Percentiles rank a stretch among this genome's conserved stretches.
phyloP scores from a whole-genome alignment of 2,329 filamentous ascomycete genomes.

The Zopfia rhizophila region DNA sequence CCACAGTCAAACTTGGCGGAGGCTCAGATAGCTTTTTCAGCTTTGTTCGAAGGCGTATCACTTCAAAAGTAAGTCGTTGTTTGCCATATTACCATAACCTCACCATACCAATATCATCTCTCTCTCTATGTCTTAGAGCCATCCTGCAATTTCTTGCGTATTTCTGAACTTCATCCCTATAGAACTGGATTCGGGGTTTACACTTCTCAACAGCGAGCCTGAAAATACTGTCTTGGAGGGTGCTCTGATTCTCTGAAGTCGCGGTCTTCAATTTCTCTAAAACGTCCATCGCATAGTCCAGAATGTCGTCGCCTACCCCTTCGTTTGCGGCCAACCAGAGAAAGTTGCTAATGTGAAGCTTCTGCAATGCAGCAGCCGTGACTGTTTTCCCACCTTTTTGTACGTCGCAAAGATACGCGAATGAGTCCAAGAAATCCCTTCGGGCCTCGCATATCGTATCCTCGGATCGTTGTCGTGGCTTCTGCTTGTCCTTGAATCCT shows the following conservation, averaged over 20 bases:
- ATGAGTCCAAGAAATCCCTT: slow-evolving; percentile 18
- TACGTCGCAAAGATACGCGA: slow-evolving; percentile 21
- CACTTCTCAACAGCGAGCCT: slow-evolving; percentile 7
- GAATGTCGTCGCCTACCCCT: slow-evolving; percentile 3
- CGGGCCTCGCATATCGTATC: slow-evolving; percentile 7
- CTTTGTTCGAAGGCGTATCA: slow-evolving; percentile 5
- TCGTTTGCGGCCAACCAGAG: slow-evolving; percentile 22
- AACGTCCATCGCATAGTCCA: no score
- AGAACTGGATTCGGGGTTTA: slow-evolving; percentile 4
- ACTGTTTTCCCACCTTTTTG: slow-evolving; percentile 16
- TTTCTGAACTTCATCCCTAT: background rate
- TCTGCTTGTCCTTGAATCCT: slow-evolving; percentile 12
- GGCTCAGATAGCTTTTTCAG: slow-evolving; percentile 11
- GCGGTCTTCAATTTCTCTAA: slow-evolving; percentile 2
- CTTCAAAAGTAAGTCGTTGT: slow-evolving; percentile 5
- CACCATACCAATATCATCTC: slow-evolving; percentile 6
- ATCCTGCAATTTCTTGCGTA: slow-evolving; percentile 6
- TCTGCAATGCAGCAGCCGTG: slow-evolving; percentile 19
- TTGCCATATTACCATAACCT: slow-evolving; percentile 1
- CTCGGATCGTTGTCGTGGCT: slow-evolving; percentile 2
- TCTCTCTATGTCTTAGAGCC: background rate
- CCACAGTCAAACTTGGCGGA: slow-evolving; percentile 6
- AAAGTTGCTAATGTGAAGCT: slow-evolving; percentile 1
- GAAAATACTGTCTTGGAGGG: slow-evolving; percentile 4
- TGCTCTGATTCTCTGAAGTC: slow-evolving; percentile 3